Base-by-base conservation (phyloP, 1,284 basidiomycete genomes). In the Tilletia walkeri region DNA sequence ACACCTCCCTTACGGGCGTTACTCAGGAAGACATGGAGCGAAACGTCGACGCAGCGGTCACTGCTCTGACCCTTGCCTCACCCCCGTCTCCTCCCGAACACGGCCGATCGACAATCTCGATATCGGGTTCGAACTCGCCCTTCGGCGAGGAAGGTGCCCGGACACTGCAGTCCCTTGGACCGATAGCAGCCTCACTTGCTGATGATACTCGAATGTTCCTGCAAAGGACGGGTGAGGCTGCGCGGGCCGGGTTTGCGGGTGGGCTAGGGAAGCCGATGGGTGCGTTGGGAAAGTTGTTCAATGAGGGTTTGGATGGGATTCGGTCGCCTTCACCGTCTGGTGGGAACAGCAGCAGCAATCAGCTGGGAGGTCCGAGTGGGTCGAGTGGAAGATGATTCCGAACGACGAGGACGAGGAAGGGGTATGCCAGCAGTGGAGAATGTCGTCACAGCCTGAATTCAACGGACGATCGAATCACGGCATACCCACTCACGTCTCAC, bases 21-120 rank as follows among this genome's bases (percentile, higher is more conserved):
- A 90, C 92, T 0, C 92, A 95, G 83, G 90, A 91, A 67, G 93
- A 97, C 76, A 98, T 99, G 73, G 95, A 98, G 83, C 87, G 84
- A 88, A 92, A 70, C 30, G 68, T 65, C 16, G 18, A 65, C 47
- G 30, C 36, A 14, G 50, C 48, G 4, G 66, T 54, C 20, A 67
- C 48, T 12, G 49, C 41, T 3, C 36, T 67, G 3, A 34, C 66
- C n/a, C 66, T 53, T 12, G 66, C 49, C 49, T 48, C 66, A 12
- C 50, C 66, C 5, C 50, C 50, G 10, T 53, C 48, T 49, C 34
- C 48, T 34, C 20, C 65, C 30, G 20, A 14, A 18, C 65, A 66
- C 36, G n/a, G 20, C n/a, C 65, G 36, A 24, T 14, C n/a, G 20
- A n/a, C 65, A 67, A 47, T 30, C 47, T 30, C 48, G 30, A 14